Conservation (phyloP, 2,329 filamentous ascomycete species). For the Xylariaceae sp. region DNA sequence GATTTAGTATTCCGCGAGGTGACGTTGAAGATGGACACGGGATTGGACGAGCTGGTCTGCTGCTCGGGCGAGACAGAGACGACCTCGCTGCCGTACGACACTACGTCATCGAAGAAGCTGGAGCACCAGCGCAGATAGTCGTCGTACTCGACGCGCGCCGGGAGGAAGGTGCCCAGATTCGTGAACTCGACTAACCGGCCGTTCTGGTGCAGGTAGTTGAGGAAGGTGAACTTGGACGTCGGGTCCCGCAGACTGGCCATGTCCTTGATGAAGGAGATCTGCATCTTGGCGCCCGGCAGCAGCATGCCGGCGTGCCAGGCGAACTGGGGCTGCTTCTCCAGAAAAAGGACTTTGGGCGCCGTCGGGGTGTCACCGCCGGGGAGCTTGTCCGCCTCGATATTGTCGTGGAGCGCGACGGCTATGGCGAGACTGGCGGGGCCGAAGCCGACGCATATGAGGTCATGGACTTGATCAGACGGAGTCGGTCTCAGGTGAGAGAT, state of each 20-base stretch:
- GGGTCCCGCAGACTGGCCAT: slow-evolving; percentile 85
- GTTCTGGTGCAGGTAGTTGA: slow-evolving; percentile 86
- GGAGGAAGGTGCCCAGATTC: slow-evolving; percentile 84
- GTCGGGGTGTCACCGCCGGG: slow-evolving; percentile 32
- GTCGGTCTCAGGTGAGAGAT: slow-evolving; percentile 46
- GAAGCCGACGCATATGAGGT: slow-evolving; percentile 87
- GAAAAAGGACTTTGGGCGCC: slow-evolving; percentile 70
- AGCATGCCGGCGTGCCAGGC: slow-evolving; percentile 96
- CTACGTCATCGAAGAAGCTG: slow-evolving; percentile 64
- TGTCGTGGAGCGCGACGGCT: slow-evolving; percentile 81
- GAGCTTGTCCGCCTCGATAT: slow-evolving; percentile 50
- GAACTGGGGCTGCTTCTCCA: slow-evolving; percentile 80
- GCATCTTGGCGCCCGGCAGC: slow-evolving; percentile 88
- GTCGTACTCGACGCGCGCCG: slow-evolving; percentile 82
- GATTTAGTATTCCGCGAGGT: slow-evolving; percentile 57
- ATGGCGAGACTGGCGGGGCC: slow-evolving; percentile 87
- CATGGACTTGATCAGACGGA: slow-evolving; percentile 61
- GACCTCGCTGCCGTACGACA: slow-evolving; percentile 75
- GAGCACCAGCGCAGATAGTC: slow-evolving; percentile 95
- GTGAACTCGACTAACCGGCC: slow-evolving; percentile 82
- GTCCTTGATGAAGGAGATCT: slow-evolving; percentile 96
- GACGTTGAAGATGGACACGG: slow-evolving; percentile 62
- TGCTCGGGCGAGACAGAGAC: slow-evolving; percentile 60
- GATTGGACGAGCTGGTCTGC: slow-evolving; percentile 34
- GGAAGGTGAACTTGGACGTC: slow-evolving; percentile 85